Conservation (phyloP, 495 filamentous ascomycete species). For the Evernia prunastri region DNA sequence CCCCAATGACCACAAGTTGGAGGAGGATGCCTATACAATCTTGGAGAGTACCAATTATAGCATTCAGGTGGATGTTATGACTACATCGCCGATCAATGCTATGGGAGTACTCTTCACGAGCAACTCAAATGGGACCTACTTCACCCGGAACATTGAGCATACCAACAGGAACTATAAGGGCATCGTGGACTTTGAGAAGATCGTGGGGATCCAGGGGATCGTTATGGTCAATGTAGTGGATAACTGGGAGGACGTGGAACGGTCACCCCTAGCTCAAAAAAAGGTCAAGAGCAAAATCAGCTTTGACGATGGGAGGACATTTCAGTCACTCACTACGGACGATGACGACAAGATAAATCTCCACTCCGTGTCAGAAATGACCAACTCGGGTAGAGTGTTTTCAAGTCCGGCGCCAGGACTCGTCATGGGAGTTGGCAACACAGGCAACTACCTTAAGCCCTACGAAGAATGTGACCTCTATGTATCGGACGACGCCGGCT, state of each 20-base stretch:
- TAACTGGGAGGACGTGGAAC: slow-evolving; percentile 70
- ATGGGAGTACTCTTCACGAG: slow-evolving; percentile 88
- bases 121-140: slow-evolving; percentile 95
- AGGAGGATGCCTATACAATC: slow-evolving; percentile 85
- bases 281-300: slow-evolving; percentile 73
- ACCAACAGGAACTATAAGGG: slow-evolving; percentile 71
- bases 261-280: slow-evolving; percentile 41
- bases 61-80: slow-evolving; percentile 91
- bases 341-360: slow-evolving; percentile 63
- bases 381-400: slow-evolving; percentile 78
- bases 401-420: slow-evolving; percentile 90
- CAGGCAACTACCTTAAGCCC: slow-evolving; percentile 59
- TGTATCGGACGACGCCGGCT: slow-evolving; percentile 84
- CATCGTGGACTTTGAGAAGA: slow-evolving; percentile 88
- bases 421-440: slow-evolving; percentile 89
- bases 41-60: slow-evolving; percentile 95
- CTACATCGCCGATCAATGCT: slow-evolving; percentile 49
- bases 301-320: slow-evolving; percentile 87
- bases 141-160: slow-evolving; percentile 80
- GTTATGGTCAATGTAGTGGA: slow-evolving; percentile 82
- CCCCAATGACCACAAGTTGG: slow-evolving; percentile 64
- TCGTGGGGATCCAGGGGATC: slow-evolving; percentile 82
- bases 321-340: slow-evolving; percentile 53
- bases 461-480: slow-evolving; percentile 69
- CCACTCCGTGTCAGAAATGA: slow-evolving; percentile 78